phyloP scores from a whole-genome alignment of 768 basidiomycete species.

The Phylloporus arenicola region DNA sequence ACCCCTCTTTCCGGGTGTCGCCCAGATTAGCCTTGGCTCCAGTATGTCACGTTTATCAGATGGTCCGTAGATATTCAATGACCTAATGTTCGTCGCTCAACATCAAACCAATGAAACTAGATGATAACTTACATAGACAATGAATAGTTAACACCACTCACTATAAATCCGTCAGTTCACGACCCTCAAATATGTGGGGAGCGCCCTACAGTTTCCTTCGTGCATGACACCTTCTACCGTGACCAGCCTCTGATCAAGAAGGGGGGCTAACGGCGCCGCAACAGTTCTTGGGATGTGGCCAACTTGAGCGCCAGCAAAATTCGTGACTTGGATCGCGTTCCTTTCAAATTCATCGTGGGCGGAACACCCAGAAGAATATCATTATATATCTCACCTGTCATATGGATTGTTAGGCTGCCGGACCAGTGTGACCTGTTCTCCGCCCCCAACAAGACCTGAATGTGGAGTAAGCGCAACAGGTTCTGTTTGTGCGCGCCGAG shows the following conservation, averaged over 20 bases:
- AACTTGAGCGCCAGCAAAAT: constrained; percentile 69
- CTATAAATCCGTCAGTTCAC: constrained; percentile 21
- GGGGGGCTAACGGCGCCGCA: constrained; percentile 56
- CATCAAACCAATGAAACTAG: background rate
- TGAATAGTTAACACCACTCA: constrained; percentile 45
- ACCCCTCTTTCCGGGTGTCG: constrained; percentile 62
- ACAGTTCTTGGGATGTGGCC: constrained; percentile 70
- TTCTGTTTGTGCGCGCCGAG: background rate
- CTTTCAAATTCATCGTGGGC: constrained; percentile 29
- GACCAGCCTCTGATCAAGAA: constrained; percentile 60
- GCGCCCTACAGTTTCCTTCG: constrained; percentile 58
- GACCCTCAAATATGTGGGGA: background rate
- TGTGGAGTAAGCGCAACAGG: constrained; percentile 1
- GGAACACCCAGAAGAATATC: background rate
- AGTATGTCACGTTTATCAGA: constrained; percentile 53
- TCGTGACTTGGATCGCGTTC: constrained; percentile 78
- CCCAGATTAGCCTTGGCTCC: constrained; percentile 68
- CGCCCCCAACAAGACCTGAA: constrained; percentile 71
- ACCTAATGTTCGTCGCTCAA: constrained; percentile 35
- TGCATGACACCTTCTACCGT: constrained; percentile 66
- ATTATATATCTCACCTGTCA: constrained; percentile 47
- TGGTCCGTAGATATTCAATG: constrained; percentile 66
- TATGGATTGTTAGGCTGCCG: constrained; percentile 64
- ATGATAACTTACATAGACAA: constrained; percentile 52
- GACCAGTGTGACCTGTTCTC: constrained; percentile 67